Base-by-base conservation (phyloP, 192 early-diverging fungal genomes). In the Coemansia umbellata region DNA sequence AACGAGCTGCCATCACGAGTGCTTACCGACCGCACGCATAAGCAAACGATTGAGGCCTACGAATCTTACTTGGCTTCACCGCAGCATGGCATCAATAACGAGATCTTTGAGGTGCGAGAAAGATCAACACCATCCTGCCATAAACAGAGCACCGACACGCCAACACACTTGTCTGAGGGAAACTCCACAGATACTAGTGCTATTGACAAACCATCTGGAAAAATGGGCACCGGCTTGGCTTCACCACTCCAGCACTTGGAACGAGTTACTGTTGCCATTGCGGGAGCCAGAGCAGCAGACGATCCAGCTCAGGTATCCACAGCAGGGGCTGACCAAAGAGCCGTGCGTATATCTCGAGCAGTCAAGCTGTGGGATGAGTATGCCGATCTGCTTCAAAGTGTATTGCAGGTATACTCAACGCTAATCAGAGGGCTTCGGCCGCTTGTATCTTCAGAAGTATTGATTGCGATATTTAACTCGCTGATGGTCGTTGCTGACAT, bases 341-440 rank as follows among this genome's bases (percentile, higher is more conserved):
- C 43, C 43, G 28, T 15, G 24, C 24, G n/a, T 15, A 28, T 28
- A 5, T 28, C 26, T 9, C 24, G 28, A 4, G 62, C 66, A 4
- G 21, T 55, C 22, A 62, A 53, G 13, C 54, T 76, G 9, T 76
- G 73, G 73, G 62, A 76, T 10, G 32, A 60, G 54, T 61, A 76
- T 31, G 57, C 61, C 13, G 47, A 37, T 27, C 48, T 76, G 5
- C 73, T 76, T 4, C 24, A 53, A 4, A 54, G 35, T 14, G 66
- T 65, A 4, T 39, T 76, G 48, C 66, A 60, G 35, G 49, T 61
- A 3, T 76, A 69, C 45, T 69, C 66, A 31, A 69, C 66, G 1
- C 58, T 65, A 4, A 50, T 76, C 19, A 56, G 66, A 18, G 56
- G 53, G 1, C 21, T 65, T 3, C 32, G 47, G 22, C 57, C 58